Conservation (phyloP, 345 rosid species). For the Corchorus capsularis region DNA sequence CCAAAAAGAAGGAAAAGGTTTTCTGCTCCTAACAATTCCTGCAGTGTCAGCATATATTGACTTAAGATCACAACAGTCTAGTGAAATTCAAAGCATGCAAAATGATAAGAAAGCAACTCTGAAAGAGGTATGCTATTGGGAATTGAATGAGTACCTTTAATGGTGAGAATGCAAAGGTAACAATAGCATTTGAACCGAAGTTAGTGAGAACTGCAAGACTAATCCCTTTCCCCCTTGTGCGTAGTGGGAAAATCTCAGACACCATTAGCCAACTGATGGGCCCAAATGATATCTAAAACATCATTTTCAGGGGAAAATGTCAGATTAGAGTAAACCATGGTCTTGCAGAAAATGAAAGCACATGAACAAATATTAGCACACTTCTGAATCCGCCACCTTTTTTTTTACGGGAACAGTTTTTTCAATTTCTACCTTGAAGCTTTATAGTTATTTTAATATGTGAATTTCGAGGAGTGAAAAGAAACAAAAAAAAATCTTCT, state of each 20-base stretch:
- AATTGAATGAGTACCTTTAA: conserved; percentile 57
- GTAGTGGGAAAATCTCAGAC: conserved; percentile 89
- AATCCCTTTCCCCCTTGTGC: conserved; percentile 88
- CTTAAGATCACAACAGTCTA: not conserved
- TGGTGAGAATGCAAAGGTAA: conserved; percentile 94
- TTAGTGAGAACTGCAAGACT: conserved; percentile 91
- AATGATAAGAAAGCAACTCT: not conserved
- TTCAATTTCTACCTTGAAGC: not conserved
- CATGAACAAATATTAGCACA: not conserved
- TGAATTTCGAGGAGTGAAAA: not conserved
- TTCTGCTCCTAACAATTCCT: conserved; percentile 85
- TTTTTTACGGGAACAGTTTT: not conserved
- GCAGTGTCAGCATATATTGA: conserved; percentile 34
- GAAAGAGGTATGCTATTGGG: not conserved
- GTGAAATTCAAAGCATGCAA: not conserved
- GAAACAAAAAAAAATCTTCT: not conserved
- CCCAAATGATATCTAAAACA: conserved; percentile 82
- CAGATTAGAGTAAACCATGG: conserved; percentile 1
- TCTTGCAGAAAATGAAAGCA: not conserved
- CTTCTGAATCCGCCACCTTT: too few relatives aligned
- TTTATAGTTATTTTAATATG: not conserved
- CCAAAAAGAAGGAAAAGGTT: conserved; percentile 90
- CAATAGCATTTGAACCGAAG: conserved; percentile 94
- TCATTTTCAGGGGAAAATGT: conserved; percentile 20
- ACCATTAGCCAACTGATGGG: conserved; percentile 99